Evolutionary conservation across 371 early-diverging fungal genomes (phyloP).

Genomic region (Apophysomyces elegans): DNA sequence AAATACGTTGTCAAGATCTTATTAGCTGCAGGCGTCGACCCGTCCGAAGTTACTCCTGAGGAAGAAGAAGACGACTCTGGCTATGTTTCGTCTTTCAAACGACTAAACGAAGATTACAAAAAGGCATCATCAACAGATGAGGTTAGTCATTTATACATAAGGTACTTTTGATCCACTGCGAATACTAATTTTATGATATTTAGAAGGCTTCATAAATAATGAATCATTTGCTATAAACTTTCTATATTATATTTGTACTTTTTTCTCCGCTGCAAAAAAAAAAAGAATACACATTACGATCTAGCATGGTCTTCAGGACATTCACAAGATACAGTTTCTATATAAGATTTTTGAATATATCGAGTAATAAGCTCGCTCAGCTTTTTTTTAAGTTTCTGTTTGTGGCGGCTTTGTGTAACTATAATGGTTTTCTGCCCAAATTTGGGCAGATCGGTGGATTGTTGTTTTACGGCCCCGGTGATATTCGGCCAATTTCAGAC

Average conservation of each 20-base stretch:
- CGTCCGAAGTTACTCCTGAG: slow-evolving; percentile 50
- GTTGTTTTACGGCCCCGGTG: neutral
- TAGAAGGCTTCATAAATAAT: slow-evolving; percentile 3
- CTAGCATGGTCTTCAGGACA: no score
- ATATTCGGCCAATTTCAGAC: slow-evolving; percentile 1
- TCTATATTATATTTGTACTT: neutral
- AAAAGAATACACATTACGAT: neutral
- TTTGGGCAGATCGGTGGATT: no score
- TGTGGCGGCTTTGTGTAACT: no score
- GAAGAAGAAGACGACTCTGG: slow-evolving; percentile 24
- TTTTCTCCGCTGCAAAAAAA: neutral
- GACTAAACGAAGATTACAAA: slow-evolving; percentile 17
- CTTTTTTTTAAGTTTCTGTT: no score
- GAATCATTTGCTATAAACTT: neutral
- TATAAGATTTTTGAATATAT: no score
- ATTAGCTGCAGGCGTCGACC: slow-evolving; percentile 58
- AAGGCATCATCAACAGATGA: slow-evolving; percentile 14
- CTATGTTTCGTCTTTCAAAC: slow-evolving; percentile 12
- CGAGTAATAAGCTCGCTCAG: no score
- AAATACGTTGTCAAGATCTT: slow-evolving; percentile 69
- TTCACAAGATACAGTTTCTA: no score
- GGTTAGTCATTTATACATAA: no score
- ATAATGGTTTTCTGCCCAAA: no score
- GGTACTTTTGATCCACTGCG: neutral
- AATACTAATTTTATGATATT: slow-evolving; percentile 2